Base-by-base conservation (phyloP, 163 green algal species). In the Scenedesmus sp. region DNA sequence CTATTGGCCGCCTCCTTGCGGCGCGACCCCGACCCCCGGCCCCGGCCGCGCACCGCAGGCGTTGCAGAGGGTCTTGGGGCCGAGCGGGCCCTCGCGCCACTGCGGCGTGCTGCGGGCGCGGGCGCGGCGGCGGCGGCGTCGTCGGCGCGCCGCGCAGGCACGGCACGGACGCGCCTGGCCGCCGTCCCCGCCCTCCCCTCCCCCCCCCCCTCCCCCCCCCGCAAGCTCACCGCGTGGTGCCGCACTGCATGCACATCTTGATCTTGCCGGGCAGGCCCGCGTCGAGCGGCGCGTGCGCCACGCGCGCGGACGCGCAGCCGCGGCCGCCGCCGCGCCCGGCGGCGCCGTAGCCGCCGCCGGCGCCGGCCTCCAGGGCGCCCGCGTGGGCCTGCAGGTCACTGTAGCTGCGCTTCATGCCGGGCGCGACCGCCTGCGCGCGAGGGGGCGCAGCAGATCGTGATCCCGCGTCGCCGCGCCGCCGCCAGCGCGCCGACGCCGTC, bases 61-160 rank as follows among this genome's bases (percentile, higher is more conserved):
- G 80, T 98, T 98, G 89, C 95, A 98, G 11, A 98, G 85, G 15
- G 95, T 97, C 73, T 94, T 93, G 0, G 89, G 93, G 5, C 95
- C 95, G 28, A 91, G 69, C 10, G 95, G 94, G 18, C 95, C 95
- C 36, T 83, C 88, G 5, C 95, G 85, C 95, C 95, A 98, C 87
- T 98, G 94, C 18, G 94, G 92, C 13, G 94, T 98, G 54, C 67
- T 64, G 56, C 56, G 39, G 39, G 28, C 11, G n/a, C n/a, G n/a
- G n/a, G n/a, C n/a, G n/a, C n/a, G n/a, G n/a, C n/a, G n/a, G n/a
- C n/a, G n/a, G n/a, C n/a, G n/a, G n/a, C n/a, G n/a, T n/a, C n/a
- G n/a, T n/a, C n/a, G n/a, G n/a, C n/a, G n/a, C n/a, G n/a, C n/a
- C n/a, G n/a, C n/a, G n/a, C n/a, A n/a, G n/a, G n/a, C n/a, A n/a